Evolutionary conservation across 371 early-diverging fungal genomes (phyloP).

Genomic region (Rhizopus delemar): DNA sequence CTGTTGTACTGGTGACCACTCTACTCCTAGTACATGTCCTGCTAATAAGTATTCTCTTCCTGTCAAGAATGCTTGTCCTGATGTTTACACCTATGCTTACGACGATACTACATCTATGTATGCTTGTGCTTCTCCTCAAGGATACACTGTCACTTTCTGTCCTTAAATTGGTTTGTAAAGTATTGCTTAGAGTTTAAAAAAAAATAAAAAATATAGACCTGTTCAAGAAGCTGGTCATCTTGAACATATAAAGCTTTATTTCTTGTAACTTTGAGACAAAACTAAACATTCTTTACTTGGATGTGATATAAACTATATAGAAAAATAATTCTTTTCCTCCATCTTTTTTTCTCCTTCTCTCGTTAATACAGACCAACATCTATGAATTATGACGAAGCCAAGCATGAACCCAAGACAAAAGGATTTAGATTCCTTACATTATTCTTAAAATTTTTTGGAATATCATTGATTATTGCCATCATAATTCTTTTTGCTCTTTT

Average conservation of each 20-base stretch:
- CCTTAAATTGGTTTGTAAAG: conserved; percentile 2
- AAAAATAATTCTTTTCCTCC: not conserved
- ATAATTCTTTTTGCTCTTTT: conserved; percentile 13
- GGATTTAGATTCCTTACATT: conserved; percentile 6
- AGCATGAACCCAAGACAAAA: conserved; percentile 2
- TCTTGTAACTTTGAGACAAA: no score
- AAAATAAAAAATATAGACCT: not conserved
- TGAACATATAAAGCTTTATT: not conserved
- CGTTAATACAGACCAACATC: not conserved
- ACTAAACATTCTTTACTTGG: conserved; percentile 2
- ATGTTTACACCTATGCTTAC: conserved; percentile 25
- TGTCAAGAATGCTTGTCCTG: conserved; percentile 17
- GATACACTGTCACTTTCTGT: conserved; percentile 32
- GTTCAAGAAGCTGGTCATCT: conserved; percentile 3
- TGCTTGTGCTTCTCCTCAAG: conserved; percentile 19
- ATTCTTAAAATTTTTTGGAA: conserved; percentile 9
- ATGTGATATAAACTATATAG: conserved; percentile 2
- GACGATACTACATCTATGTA: conserved; percentile 32
- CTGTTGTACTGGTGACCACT: conserved; percentile 21
- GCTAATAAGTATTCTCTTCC: conserved; percentile 17
- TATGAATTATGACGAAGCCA: conserved; percentile 1
- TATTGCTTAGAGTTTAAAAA: not conserved
- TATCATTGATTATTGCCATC: conserved; percentile 11
- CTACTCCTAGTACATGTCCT: conserved; percentile 8
- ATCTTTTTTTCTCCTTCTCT: not conserved